phyloP scores from a whole-genome alignment of 2,329 filamentous ascomycete species.

The Colletotrichum spaethianum region DNA sequence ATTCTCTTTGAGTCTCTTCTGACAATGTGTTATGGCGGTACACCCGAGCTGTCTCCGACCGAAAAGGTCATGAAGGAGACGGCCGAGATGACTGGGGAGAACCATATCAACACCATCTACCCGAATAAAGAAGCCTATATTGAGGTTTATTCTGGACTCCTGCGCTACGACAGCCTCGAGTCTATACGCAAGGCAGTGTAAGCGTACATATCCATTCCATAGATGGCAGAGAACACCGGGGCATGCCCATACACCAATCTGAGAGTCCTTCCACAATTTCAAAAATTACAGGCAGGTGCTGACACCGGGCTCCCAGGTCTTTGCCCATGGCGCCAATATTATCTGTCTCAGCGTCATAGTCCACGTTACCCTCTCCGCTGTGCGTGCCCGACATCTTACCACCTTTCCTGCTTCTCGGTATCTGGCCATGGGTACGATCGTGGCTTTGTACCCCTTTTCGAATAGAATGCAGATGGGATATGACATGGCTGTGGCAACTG shows the following conservation, averaged over 20 bases:
- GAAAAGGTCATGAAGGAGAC: constrained; percentile 63
- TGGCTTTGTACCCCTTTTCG: constrained; percentile 64
- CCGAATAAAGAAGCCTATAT: constrained; percentile 76
- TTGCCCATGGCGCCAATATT: constrained; percentile 10
- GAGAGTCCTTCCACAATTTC: constrained; percentile 41
- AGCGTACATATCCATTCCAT: constrained; percentile 65
- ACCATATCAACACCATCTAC: constrained; percentile 71
- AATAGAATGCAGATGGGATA: constrained; percentile 78
- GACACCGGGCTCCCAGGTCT: background rate
- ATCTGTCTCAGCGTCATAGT: constrained; percentile 72
- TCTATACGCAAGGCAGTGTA: constrained; percentile 78
- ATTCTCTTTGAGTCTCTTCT: background rate
- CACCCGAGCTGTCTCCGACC: constrained; percentile 69
- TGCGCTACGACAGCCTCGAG: constrained; percentile 81
- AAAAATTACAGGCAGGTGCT: background rate
- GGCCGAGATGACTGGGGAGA: constrained; percentile 58
- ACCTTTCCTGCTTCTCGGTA: constrained; percentile 72
- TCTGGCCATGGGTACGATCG: constrained; percentile 66
- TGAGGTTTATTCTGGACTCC: constrained; percentile 79
- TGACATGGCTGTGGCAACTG: constrained; percentile 80
- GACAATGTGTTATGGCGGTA: background rate
- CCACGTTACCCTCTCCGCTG: constrained; percentile 79
- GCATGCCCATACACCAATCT: constrained; percentile 81
- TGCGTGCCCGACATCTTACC: constrained; percentile 75
- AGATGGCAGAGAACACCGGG: constrained; percentile 69